Evolutionary conservation across 1,139 yeast species (phyloP).

Genomic region (Trichomonascaceae sp.): DNA sequence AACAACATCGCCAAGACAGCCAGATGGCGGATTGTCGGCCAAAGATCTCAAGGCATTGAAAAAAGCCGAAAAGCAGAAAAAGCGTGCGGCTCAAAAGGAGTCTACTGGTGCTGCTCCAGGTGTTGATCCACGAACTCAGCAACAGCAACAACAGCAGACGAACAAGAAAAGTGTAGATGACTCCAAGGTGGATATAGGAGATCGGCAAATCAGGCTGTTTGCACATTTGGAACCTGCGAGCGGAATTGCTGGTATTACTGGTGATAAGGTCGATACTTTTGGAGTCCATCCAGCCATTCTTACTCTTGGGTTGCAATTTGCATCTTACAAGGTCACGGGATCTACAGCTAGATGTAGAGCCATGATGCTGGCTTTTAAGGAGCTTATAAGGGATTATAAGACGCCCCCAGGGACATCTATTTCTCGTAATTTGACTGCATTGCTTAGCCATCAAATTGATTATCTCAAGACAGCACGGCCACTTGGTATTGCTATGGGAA

Average conservation of each 20-base stretch:
- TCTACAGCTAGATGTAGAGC: conserved; percentile 79
- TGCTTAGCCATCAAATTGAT: conserved; percentile 91
- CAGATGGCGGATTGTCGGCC: conserved; percentile 46
- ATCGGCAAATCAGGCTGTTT: conserved; percentile 48
- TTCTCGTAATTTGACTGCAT: conserved; percentile 82
- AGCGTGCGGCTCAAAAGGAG: conserved; percentile 64
- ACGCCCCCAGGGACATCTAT: conserved; percentile 85
- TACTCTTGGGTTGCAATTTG: conserved; percentile 70
- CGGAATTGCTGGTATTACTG: conserved; percentile 24
- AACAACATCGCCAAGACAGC: background rate
- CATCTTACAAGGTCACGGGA: conserved; percentile 84
- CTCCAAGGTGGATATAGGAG: background rate
- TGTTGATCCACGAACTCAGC: conserved; percentile 16
- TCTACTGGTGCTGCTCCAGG: conserved; percentile 36
- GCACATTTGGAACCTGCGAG: conserved; percentile 62
- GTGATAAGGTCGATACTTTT: conserved; percentile 32
- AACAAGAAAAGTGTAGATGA: background rate
- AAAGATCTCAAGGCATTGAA: conserved; percentile 84
- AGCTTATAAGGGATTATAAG: conserved; percentile 68
- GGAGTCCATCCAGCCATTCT: conserved; percentile 85
- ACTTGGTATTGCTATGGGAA: conserved; percentile 91
- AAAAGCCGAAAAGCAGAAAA: conserved; percentile 85
- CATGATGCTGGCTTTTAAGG: conserved; percentile 81
- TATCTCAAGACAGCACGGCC: conserved; percentile 89
- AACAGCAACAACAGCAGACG: conserved; percentile 22